phyloP scores from a whole-genome alignment of 2,329 filamentous ascomycete species.

The Sclerotinia spermophila region DNA sequence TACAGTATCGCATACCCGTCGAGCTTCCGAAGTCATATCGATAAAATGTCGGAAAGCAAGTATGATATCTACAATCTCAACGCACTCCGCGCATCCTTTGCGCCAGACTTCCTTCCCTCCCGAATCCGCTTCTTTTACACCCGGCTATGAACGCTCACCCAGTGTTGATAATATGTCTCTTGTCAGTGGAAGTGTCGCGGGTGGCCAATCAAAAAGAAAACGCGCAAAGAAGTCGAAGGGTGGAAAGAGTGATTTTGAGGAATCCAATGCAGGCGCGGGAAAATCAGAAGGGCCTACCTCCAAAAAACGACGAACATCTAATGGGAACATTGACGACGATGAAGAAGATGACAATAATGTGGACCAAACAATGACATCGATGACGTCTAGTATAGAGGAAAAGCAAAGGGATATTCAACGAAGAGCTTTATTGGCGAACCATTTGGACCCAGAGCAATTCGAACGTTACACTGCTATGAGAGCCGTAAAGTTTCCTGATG shows the following conservation, averaged over 20 bases:
- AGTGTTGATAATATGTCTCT: conserved; percentile 59
- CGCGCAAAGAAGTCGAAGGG: conserved; percentile 59
- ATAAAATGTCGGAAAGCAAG: conserved; percentile 71
- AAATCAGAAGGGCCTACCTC: conserved; percentile 42
- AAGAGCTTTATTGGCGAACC: conserved; percentile 58
- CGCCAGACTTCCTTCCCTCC: conserved; percentile 80
- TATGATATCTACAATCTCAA: conserved; percentile 52
- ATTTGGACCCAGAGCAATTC: conserved; percentile 64
- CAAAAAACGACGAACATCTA: conserved; percentile 42
- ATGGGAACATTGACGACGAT: conserved; percentile 47
- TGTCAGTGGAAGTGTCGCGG: conserved; percentile 58
- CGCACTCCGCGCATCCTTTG: conserved; percentile 59
- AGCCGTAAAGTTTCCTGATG: conserved; percentile 63
- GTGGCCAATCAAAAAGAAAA: conserved; percentile 52
- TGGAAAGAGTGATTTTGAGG: conserved; percentile 45
- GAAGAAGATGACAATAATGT: conserved; percentile 46
- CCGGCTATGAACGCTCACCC: conserved; percentile 58
- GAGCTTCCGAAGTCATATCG: conserved; percentile 45
- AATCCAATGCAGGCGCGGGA: conserved; percentile 5
- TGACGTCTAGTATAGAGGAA: conserved; percentile 61
- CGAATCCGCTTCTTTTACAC: conserved; percentile 44
- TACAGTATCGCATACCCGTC: conserved; percentile 50
- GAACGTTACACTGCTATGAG: conserved; percentile 69
- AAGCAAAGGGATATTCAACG: conserved; percentile 58
- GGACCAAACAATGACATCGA: conserved; percentile 37